Base-by-base conservation (phyloP, 495 filamentous ascomycete genomes). In the Collariella sp. region DNA sequence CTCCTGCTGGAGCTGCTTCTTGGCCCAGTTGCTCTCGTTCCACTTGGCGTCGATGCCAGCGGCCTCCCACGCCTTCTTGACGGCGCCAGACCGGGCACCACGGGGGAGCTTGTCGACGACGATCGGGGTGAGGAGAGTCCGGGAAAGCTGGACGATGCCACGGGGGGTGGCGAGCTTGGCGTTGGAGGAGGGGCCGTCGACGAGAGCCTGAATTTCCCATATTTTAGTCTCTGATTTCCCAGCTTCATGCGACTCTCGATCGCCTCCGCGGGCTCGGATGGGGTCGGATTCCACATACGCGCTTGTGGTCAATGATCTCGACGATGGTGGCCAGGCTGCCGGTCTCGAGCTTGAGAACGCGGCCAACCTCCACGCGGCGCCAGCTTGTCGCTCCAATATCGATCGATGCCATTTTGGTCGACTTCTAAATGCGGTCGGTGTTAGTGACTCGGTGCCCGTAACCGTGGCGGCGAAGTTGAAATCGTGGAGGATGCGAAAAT, bases 261-360 rank as follows among this genome's bases (percentile, higher is more conserved):
- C 35, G 54, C 42, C 34, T 38, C 42, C 41, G 22, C 47, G 46
- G 35, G 42, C 33, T 52, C 43, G 48, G 42, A 7, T 38, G 50
- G 7, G 39, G 23, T 35, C 18, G 55, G 52, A 34, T 47, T 54
- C 31, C 57, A 87, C 91, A 70, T 95, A 97, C 93, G 74, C 93
- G 88, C 82, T 95, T 95, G 87, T 99, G 93, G 77, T 97, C 94
- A 75, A 97, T 91, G 73, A 99, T 95, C 83, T 97, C 90, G 74
- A 96, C 89, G 71, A 99, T 93, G 67, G 81, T 77, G 59, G 89
- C 94, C 58, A 97, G 82, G 73, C 85, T 86, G 75, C 90, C 91
- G 58, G 72, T 78, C 79, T 82, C 88, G 59, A 83, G 86, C 60
- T 69, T 66, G 60, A 96, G 83, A 61, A 93, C 85, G 66, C 94